Evolutionary conservation across 306 rosid species (phyloP).

Genomic region (Cucurbita moschata): DNA sequence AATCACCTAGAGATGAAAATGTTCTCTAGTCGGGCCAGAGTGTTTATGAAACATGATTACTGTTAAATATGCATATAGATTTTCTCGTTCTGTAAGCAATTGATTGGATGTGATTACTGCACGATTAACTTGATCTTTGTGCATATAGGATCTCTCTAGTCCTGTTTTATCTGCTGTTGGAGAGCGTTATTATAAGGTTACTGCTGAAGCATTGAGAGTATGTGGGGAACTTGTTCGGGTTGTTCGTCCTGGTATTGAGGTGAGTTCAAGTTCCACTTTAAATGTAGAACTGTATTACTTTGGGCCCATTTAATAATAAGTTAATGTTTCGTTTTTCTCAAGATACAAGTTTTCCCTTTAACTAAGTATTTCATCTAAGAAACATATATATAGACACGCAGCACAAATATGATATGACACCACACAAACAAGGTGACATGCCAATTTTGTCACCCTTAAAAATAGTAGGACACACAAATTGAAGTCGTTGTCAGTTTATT

Average conservation of each 20-base stretch:
- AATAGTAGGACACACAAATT: too few relatives aligned
- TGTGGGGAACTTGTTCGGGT: slow-evolving; percentile 94
- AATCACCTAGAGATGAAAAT: not conserved
- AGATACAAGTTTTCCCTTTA: not conserved
- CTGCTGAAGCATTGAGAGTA: slow-evolving; percentile 96
- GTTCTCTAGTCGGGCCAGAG: not conserved
- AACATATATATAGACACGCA: too few relatives aligned
- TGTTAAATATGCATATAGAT: not conserved
- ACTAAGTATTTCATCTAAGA: not conserved
- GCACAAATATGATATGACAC: too few relatives aligned
- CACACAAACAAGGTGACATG: too few relatives aligned
- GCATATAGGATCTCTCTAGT: slow-evolving; percentile 75
- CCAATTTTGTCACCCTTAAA: too few relatives aligned
- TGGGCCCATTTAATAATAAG: not conserved
- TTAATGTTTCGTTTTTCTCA: not conserved
- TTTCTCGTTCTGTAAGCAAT: not conserved
- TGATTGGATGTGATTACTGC: not conserved
- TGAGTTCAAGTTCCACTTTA: slow-evolving; percentile 13
- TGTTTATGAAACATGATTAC: not conserved
- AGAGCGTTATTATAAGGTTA: slow-evolving; percentile 98
- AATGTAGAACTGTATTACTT: not conserved
- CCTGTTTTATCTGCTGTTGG: slow-evolving; percentile 94
- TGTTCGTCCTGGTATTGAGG: slow-evolving; percentile 82
- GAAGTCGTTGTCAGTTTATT: too few relatives aligned
- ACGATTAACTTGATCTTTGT: not conserved